phyloP scores from a whole-genome alignment of 352 stramenopile genomes.

The Phytophthora uliginosa region DNA sequence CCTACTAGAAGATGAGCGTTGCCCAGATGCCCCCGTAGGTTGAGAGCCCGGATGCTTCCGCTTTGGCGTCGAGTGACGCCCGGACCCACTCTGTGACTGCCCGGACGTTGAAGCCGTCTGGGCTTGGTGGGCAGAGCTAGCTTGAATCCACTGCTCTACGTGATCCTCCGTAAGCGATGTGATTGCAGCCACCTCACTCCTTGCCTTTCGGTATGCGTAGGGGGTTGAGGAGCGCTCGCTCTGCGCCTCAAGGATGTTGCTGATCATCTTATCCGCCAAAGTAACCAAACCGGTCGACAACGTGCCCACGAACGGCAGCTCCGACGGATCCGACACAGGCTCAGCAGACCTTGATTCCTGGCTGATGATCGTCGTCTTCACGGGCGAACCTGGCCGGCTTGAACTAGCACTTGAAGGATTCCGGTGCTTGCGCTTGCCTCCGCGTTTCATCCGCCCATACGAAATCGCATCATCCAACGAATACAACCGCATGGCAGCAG shows the following conservation, averaged over 20 bases:
- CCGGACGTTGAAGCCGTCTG: conserved; percentile 25
- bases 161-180: conserved; percentile 68
- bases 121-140: conserved; percentile 26
- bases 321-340: conserved; percentile 41
- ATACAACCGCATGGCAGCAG: conserved; percentile 77
- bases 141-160: conserved; percentile 77
- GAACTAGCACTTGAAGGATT: conserved; percentile 36
- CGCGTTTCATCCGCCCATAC: conserved; percentile 75
- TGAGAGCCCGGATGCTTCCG: conserved; percentile 51
- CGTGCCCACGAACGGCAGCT: conserved; percentile 62
- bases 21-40: conserved; percentile 20
- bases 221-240: conserved; percentile 59
- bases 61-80: conserved; percentile 63
- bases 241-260: conserved; percentile 62
- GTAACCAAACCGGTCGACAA: conserved; percentile 50
- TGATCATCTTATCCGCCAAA: conserved; percentile 57
- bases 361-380: conserved; percentile 45
- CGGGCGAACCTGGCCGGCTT: conserved; percentile 41
- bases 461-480: conserved; percentile 82
- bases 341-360: conserved; percentile 27
- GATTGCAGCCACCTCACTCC: conserved; percentile 62
- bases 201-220: conserved; percentile 62
- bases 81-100: conserved; percentile 42
- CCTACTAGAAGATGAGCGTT: conserved; percentile 48
- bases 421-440: conserved; percentile 57